Base-by-base conservation (phyloP, 176 grass and related monocot genomes). In the Carex kokanica region DNA sequence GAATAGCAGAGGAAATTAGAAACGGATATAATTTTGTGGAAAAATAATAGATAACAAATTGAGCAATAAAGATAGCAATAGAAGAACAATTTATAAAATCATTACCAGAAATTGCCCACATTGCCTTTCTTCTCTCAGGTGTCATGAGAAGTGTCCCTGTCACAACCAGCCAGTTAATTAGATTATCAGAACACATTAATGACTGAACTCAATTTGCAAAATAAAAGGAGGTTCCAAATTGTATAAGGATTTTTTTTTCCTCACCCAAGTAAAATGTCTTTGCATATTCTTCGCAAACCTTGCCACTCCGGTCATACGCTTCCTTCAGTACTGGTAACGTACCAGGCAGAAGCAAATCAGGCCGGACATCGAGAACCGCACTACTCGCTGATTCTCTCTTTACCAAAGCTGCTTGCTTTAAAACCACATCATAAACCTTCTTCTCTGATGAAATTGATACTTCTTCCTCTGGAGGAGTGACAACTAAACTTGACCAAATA, bases 181-280 rank as follows among this genome's bases (percentile, higher is more conserved):
- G 9, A 61, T 82, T 64, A 82, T 32, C 41, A 52, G 7, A 32
- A 67, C 78, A 82, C 49, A 83, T 60, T 84, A 16, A 21, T 64
- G 27, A 13, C 74, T 56, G 41, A 70, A 78, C 82, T 87, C 41
- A 69, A 87, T 78, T 9, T 54, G 12, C 7, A 15, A 47, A 78
- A 20, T 78, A 51, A 58, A 78, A 24, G 52, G 5, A 45, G 41
- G 8, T 77, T 52, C 38, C 14, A 40, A 8, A 68, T 47, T 60
- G 38, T 32, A 8, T 11, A 77, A 17, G 18, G 32, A 34, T 34
- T 34, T 65, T 36, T 24, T 15, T 38, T 36, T 38, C 4, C 83
- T 88, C 60, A 97, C 94, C 94, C 11, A 95, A 41, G 89, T 98
- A 98, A 90, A 95, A 98, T 4, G 95, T 98, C 88, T 98, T 98